These are phyloP conservation scores for Herpetospermum pedunculosum DNA, from an alignment of 306 rosid species.

Conservation along the genomic window DNA sequence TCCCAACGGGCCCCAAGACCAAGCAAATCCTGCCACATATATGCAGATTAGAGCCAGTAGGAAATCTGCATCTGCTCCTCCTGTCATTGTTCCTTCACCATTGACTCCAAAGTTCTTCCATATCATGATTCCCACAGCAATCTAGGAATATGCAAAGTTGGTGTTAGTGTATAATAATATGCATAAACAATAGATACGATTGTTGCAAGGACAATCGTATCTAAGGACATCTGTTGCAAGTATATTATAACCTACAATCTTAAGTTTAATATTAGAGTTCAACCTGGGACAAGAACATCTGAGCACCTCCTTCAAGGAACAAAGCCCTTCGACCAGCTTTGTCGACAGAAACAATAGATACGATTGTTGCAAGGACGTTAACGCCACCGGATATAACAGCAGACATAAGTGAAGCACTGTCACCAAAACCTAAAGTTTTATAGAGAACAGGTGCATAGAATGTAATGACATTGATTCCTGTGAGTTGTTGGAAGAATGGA, in stretches of 20 bases:
- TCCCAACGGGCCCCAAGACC: constrained; percentile 72
- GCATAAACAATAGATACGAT: no score
- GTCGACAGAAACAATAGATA: constrained; percentile 24
- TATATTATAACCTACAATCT: no score
- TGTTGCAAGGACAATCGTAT: no score
- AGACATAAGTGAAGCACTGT: constrained; percentile 27
- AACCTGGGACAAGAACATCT: constrained; percentile 25
- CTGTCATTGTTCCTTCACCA: constrained; percentile 32
- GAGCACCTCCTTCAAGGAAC: constrained; percentile 32
- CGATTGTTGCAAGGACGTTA: constrained; percentile 22
- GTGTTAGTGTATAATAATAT: no score
- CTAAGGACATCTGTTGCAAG: no score
- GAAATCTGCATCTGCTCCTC: constrained; percentile 5
- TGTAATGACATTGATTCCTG: constrained; percentile 36
- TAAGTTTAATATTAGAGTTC: no score
- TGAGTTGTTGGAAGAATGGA: constrained; percentile 37
- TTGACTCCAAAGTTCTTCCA: constrained; percentile 19
- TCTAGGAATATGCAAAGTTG: neutral
- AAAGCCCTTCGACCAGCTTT: constrained; percentile 24
- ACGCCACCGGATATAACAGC: constrained; percentile 25
- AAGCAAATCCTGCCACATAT: constrained; percentile 54
- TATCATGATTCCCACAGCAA: constrained; percentile 24
- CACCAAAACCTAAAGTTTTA: constrained; percentile 28
- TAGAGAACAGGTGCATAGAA: constrained; percentile 32
- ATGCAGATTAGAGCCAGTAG: constrained; percentile 33